Percentiles rank a stretch among this genome's conserved stretches.
These are phyloP conservation scores for Ceratocystis cacaofunesta DNA, from an alignment of 2,329 filamentous ascomycete species.

Conservation along the genomic window DNA sequence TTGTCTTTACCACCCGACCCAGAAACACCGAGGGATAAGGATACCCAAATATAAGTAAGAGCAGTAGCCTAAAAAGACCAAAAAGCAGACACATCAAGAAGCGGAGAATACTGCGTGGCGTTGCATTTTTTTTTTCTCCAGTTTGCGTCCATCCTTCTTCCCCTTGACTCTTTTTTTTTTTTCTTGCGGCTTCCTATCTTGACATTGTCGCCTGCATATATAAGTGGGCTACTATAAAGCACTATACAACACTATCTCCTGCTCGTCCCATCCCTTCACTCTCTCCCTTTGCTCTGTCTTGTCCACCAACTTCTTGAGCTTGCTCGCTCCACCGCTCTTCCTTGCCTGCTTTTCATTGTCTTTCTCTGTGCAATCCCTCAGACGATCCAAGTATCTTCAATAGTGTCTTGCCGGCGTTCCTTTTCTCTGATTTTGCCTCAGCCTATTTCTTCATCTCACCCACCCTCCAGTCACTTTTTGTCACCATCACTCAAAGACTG, in stretches of 20 bases:
- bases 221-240: constrained; percentile 1
- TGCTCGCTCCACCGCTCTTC: not conserved
- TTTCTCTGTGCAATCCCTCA: not conserved
- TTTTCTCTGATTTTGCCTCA: not conserved
- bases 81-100: not conserved
- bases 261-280: not conserved
- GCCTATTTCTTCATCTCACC: not conserved
- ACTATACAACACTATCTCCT: not conserved
- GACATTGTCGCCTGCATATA: constrained; percentile 4
- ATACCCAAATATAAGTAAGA: not conserved
- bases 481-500: not conserved
- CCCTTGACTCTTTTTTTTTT: not conserved
- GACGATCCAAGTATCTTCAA: not conserved
- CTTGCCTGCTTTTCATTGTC: not conserved
- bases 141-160: not conserved
- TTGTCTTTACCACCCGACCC: not conserved
- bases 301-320: not conserved
- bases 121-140: not conserved
- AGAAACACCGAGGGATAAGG: not conserved
- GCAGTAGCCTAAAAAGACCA: not conserved
- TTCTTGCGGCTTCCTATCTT: not conserved
- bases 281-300: not conserved
- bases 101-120: constrained; percentile 3
- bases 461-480: not conserved
- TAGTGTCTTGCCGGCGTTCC: not conserved